A percentile compares a stretch with the other conserved stretches of the same genome.
Conservation (phyloP, 2,329 filamentous ascomycete genomes). For the Xylariaceae sp. region DNA sequence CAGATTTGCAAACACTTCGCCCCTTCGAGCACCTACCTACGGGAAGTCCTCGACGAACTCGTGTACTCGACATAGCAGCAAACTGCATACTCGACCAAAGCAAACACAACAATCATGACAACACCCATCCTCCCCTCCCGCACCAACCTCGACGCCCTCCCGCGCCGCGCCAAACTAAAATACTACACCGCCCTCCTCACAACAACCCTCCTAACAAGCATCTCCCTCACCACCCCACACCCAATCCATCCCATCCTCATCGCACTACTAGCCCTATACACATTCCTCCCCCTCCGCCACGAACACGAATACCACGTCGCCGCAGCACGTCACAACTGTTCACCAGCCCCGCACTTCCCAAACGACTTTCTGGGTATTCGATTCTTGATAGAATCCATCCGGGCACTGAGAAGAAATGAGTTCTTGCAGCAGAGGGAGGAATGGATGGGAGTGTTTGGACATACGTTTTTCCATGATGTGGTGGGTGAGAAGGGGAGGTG, state of each 20-base stretch:
- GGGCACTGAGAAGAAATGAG: constrained; percentile 13
- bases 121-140: no score
- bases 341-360: constrained; percentile 21
- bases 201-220: constrained; percentile 4
- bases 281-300: constrained; percentile 19
- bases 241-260: constrained; percentile 10
- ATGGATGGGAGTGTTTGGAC: constrained; percentile 17
- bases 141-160: no score
- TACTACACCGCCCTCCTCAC: background rate
- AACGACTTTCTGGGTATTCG: constrained; percentile 25
- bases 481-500: constrained; percentile 20
- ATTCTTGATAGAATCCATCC: constrained; percentile 23
- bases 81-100: no score
- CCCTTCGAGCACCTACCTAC: no score
- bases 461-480: constrained; percentile 24
- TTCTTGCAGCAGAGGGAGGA: constrained; percentile 19
- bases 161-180: no score
- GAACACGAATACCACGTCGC: constrained; percentile 19
- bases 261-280: constrained; percentile 13
- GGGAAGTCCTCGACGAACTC: no score
- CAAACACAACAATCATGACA: no score
- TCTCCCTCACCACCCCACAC: background rate
- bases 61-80: no score
- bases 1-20: no score
- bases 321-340: constrained; percentile 20